phyloP scores from a whole-genome alignment of 306 rosid species.

The Prunus dulcis region DNA sequence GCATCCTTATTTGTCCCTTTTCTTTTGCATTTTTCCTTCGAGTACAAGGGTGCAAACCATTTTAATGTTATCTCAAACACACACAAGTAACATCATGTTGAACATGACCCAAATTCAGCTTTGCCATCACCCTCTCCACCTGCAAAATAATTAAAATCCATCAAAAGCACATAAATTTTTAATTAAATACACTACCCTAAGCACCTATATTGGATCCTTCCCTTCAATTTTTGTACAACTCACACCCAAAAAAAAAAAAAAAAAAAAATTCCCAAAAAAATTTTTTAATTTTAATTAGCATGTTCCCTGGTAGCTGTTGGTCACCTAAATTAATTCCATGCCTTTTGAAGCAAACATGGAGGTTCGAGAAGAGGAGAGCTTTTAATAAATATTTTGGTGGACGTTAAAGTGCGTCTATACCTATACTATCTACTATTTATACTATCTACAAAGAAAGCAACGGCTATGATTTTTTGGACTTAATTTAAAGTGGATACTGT shows the following conservation, averaged over 20 bases:
- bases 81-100: not conserved
- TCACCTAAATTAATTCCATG: constrained; percentile 3
- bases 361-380: constrained; percentile 1
- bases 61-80: not conserved
- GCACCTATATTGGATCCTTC: not conserved
- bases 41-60: not conserved
- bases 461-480: not conserved
- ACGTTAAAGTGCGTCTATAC: constrained; percentile 2
- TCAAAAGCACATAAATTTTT: not conserved
- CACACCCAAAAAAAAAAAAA: not conserved
- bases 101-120: not conserved
- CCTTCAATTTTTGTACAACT: too few relatives aligned
- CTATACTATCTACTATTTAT: not conserved
- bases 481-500: constrained; percentile 20
- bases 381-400: constrained; percentile 12
- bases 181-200: not conserved
- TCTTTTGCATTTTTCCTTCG: not conserved
- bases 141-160: not conserved
- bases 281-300: not conserved
- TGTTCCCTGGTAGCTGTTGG: not conserved
- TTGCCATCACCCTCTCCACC: not conserved
- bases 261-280: not conserved
- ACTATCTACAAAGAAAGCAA: constrained; percentile 11
- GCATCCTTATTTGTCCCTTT: not conserved
- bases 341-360: not conserved